Percentiles rank a stretch among this genome's conserved stretches.
Evolutionary conservation across 1,139 yeast genomes (phyloP).

Genomic region (Suhomyces choctaworum): DNA sequence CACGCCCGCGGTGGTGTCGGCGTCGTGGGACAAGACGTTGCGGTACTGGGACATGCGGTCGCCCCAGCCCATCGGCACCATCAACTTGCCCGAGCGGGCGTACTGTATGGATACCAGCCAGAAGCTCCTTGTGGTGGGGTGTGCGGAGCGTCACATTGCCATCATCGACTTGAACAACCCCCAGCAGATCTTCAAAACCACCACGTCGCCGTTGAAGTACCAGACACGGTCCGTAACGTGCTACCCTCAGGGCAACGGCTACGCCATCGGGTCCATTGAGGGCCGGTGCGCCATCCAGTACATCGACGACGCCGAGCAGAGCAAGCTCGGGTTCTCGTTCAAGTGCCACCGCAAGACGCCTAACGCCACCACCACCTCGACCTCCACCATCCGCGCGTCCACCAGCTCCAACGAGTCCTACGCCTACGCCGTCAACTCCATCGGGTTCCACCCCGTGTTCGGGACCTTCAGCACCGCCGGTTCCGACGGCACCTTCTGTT

Average conservation of each 20-base stretch:
- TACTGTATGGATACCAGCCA: conserved; percentile 86
- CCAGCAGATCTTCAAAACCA: conserved; percentile 72
- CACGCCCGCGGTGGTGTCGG: conserved; percentile 83
- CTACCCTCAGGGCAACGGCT: conserved; percentile 88
- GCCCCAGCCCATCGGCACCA: conserved; percentile 79
- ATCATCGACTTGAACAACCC: conserved; percentile 83
- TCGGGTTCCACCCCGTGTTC: conserved; percentile 82
- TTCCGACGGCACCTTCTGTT: conserved; percentile 88
- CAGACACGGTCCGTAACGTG: conserved; percentile 85
- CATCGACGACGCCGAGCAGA: conserved; percentile 79
- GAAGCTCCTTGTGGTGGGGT: conserved; percentile 82
- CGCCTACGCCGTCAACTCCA: conserved; percentile 76
- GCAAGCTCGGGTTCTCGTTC: conserved; percentile 77
- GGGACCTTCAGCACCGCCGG: conserved; percentile 96
- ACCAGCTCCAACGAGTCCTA: conserved; percentile 41
- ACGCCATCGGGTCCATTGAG: conserved; percentile 89
- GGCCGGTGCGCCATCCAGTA: conserved; percentile 98
- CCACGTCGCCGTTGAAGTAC: conserved; percentile 83
- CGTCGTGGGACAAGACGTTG: conserved; percentile 96
- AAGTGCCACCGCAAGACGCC: conserved; percentile 80
- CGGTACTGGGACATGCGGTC: conserved; percentile 93
- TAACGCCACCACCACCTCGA: conserved; percentile 26
- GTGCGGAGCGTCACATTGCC: conserved; percentile 85
- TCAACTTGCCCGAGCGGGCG: conserved; percentile 85
- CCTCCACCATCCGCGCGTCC: conserved; percentile 33